Percentiles rank a stretch among this genome's conserved stretches.
phyloP scores from a whole-genome alignment of 441 rosid species.

The Corymbia calophylla region DNA sequence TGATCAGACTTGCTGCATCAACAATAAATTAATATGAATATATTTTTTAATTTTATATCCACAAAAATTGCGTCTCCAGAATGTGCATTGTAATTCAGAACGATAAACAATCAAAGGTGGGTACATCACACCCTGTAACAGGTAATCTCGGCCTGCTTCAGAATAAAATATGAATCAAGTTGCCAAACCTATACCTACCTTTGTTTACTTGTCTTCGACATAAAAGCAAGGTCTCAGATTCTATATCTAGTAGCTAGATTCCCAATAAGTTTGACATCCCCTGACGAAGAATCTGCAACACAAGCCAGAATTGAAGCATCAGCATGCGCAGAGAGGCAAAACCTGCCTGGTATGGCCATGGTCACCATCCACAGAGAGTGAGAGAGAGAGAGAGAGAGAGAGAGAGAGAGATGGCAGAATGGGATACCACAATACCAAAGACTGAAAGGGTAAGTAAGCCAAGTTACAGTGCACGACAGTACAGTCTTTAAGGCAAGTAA shows the following conservation, averaged over 20 bases:
- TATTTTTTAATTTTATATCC: neutral
- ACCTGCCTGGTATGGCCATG: neutral
- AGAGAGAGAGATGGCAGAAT: neutral
- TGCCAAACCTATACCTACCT: slow-evolving; percentile 16
- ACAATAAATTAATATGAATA: neutral
- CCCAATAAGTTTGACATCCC: slow-evolving; percentile 29
- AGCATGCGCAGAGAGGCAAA: neutral
- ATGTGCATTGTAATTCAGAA: neutral
- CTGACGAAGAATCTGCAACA: slow-evolving; percentile 24
- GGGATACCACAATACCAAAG: neutral
- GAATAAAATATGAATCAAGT: neutral
- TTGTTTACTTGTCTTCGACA: slow-evolving; percentile 18
- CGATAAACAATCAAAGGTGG: neutral
- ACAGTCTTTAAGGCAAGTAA: neutral
- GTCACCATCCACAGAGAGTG: neutral
- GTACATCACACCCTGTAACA: neutral
- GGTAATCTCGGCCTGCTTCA: neutral
- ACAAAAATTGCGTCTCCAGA: neutral
- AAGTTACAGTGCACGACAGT: neutral
- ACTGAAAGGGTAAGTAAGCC: neutral
- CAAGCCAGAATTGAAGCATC: neutral
- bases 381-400: neutral
- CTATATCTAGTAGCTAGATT: slow-evolving; percentile 26
- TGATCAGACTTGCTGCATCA: slow-evolving; percentile 30
- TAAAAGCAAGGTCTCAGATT: slow-evolving; percentile 15